Evolutionary conservation across 2,329 filamentous ascomycete species (phyloP), one percentile per base, ranked within the genome.

Genomic region (Fusarium praegraminearum): DNA sequence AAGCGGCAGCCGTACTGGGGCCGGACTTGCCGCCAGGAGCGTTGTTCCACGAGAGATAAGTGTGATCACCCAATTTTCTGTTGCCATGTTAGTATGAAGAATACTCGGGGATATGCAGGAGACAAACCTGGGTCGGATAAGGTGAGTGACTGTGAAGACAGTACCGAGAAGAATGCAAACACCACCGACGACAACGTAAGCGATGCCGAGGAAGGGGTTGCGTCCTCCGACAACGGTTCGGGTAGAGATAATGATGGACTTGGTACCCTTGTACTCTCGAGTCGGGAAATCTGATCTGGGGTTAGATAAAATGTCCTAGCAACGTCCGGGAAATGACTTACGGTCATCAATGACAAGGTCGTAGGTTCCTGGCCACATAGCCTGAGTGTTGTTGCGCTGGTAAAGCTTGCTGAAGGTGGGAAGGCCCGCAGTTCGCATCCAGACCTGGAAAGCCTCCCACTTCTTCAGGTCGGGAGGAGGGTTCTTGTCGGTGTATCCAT

Each of bases 61-160:
- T 98, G 80, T 98, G 96, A 79, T 99, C 96, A 66, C 96, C 96
- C 43, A 99, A 88, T 91, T 98, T 99, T 76, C 96, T 95, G 72
- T n/a, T 24, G 15, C 13, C 8, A 9, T 3, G 18, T 64, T 33
- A 62, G 60, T 38, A 24, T 36, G 24, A 24, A 36, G 58, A 28
- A 20, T 26, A 60, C 16, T 10, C n/a, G 10, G 5, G 2, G n/a
- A 5, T 24, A 70, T 40, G 56, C 50, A 30, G 32, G 26, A 24
- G 51, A 81, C 88, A 76, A 83, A 93, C 93, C 93, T 91, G 67
- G 96, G 96, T 78, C 92, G 94, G 80, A 99, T 90, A 69, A 98
- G 85, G 82, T 98, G 94, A 1, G 93, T 94, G 65, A 93, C 86
- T 35, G 95, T 94, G 82, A 99, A 99, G 57, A 98, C 78, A 28